Evolutionary conservation across 345 rosid species (phyloP), one percentile per base, ranked within the genome.

Genomic region (Nephelium lappaceum): DNA sequence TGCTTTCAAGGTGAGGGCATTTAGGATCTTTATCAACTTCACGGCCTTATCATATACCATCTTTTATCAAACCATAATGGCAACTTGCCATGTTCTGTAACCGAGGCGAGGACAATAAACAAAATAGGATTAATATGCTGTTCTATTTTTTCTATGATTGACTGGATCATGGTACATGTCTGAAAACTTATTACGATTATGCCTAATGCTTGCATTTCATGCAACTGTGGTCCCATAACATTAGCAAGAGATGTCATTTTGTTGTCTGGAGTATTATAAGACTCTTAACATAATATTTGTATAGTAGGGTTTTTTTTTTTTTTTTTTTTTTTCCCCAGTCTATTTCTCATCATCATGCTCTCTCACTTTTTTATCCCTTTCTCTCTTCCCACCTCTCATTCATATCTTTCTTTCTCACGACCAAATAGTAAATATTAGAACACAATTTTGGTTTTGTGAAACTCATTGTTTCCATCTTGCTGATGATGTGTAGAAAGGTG

Each of bases 1-100:
- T 77, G 73, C 84, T 81, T 96, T 96, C 82, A 96, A 94, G 99
- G 99, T 96, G 84, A 85, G 81, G 42, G 66, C 36, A 43, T 81
- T 36, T 64, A 42, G 24, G 21, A 24, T 71, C 71, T 42, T 11
- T 65, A 23, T 39, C 53, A 15, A 61, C 57, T 23, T 69, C 23
- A 10, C 24, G 24, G 58, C 21, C 8, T 36, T 23, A 19, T 25
- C 15, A 49, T 38, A 49, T 25, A 64, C 14, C 16, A 74, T 63
- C 36, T n/a, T 61, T 49, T 16, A 43, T 51, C 12, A 66, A 76
- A 45, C 62, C 19, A 16, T 24, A 31, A 49, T 36, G 31, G 31
- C 24, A 69, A 23, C 38, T 69, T 31, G 67, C 18, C 2, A 11
- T 60, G 24, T 23, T 23, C 24, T 61, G 36, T 25, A 31, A 31